phyloP scores from a whole-genome alignment of 2,329 filamentous ascomycete genomes.

The Diaporthe citrichinensis region DNA sequence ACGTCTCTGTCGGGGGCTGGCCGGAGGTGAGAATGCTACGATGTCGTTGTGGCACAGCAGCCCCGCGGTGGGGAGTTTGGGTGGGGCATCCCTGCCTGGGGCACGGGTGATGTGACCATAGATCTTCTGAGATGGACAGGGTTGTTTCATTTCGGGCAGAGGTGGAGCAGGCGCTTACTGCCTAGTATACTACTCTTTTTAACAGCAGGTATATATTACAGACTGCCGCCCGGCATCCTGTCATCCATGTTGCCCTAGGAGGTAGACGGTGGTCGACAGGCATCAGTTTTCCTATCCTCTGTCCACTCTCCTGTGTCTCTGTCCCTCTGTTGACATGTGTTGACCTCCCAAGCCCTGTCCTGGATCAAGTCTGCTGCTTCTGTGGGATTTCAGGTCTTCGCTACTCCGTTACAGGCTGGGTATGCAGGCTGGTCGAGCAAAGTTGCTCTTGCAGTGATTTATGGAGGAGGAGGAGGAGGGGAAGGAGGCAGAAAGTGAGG shows the following conservation, averaged over 20 bases:
- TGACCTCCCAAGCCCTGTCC: not conserved
- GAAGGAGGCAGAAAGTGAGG: not conserved
- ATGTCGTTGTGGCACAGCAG: constrained; percentile 4
- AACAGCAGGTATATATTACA: not conserved
- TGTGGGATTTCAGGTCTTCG: not conserved
- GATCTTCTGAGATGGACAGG: not conserved
- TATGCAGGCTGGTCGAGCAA: not conserved
- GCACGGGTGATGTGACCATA: not conserved
- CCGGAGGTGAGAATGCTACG: not conserved
- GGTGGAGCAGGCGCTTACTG: not conserved
- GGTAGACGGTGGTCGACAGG: not conserved
- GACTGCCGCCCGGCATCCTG: not conserved
- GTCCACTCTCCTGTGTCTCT: not conserved
- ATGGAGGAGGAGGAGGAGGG: not conserved
- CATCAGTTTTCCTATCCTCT: not conserved
- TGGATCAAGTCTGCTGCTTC: not conserved
- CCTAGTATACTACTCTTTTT: not conserved
- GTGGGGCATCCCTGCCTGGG: not conserved
- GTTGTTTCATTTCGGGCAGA: not conserved
- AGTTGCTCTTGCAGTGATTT: not conserved
- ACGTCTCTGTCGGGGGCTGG: not conserved
- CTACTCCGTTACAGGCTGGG: not conserved
- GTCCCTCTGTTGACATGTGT: not conserved
- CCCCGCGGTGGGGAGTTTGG: constrained; percentile 28
- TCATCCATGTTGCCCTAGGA: not conserved